Conservation (phyloP, 225 moss, liverwort and hornwort genomes). For the Neckera pumila region DNA sequence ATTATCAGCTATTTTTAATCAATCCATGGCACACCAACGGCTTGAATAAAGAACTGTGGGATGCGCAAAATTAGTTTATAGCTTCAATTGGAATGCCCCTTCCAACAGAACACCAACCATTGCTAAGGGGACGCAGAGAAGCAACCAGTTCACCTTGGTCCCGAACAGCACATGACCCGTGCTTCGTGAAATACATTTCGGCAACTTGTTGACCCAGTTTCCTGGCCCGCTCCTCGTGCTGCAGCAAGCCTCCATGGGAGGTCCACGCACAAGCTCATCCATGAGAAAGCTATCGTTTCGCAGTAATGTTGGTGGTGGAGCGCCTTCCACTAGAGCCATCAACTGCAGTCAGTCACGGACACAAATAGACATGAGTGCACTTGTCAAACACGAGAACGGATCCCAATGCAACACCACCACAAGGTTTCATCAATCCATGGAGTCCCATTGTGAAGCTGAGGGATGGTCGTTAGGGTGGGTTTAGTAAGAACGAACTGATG, state of each 20-base stretch:
- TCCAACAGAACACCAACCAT: background rate
- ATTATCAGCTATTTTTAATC: no score
- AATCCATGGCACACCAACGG: background rate
- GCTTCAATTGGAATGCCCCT: background rate
- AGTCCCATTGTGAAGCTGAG: background rate
- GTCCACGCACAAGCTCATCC: background rate
- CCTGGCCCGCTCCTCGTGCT: background rate
- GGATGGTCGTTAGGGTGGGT: background rate
- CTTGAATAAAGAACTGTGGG: background rate
- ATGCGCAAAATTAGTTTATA: background rate
- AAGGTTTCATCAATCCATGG: background rate
- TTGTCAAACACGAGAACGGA: background rate
- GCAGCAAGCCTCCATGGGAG: background rate
- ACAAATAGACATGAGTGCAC: background rate
- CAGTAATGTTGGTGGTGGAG: background rate
- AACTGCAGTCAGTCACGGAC: background rate
- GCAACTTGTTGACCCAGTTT: conserved; percentile 1
- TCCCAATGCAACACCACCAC: background rate
- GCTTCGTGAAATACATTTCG: background rate
- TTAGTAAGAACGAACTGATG: background rate
- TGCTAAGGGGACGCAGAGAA: conserved; percentile 16
- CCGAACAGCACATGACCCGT: conserved; percentile 18
- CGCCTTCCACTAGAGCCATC: background rate
- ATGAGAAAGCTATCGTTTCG: background rate
- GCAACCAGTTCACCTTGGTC: conserved; percentile 25